Conservation (phyloP, 305 asterid species). For the Withania somnifera region DNA sequence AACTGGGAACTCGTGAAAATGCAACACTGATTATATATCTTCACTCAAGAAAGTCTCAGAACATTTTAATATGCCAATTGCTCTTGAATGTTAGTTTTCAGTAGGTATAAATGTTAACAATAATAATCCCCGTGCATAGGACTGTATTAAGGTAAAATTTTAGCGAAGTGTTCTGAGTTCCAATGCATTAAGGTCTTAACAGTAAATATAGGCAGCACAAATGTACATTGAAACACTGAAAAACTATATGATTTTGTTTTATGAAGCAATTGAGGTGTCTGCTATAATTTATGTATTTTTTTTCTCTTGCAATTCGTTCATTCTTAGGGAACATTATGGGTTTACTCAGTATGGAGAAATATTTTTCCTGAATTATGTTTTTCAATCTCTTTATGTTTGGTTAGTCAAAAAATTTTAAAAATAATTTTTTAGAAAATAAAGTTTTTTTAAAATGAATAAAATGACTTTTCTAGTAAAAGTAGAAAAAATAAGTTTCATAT, state of each 20-base stretch:
- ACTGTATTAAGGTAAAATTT: not conserved
- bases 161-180: not conserved
- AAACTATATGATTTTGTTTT: not conserved
- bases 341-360: not conserved
- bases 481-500: not conserved
- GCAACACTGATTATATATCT: not conserved
- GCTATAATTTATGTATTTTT: not conserved
- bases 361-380: no score
- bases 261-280: not conserved
- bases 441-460: not conserved
- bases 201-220: not conserved
- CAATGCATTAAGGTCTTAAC: not conserved
- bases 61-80: not conserved
- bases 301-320: not conserved
- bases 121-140: no score
- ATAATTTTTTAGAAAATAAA: not conserved
- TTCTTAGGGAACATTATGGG: not conserved
- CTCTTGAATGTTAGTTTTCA: not conserved
- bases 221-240: not conserved
- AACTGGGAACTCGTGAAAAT: not conserved
- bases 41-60: not conserved
- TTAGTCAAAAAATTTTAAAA: not conserved
- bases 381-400: not conserved
- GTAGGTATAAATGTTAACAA: not conserved
- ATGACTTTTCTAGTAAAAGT: not conserved